Evolutionary conservation across 306 rosid species (phyloP).

Genomic region (Aeschynomene evenia): DNA sequence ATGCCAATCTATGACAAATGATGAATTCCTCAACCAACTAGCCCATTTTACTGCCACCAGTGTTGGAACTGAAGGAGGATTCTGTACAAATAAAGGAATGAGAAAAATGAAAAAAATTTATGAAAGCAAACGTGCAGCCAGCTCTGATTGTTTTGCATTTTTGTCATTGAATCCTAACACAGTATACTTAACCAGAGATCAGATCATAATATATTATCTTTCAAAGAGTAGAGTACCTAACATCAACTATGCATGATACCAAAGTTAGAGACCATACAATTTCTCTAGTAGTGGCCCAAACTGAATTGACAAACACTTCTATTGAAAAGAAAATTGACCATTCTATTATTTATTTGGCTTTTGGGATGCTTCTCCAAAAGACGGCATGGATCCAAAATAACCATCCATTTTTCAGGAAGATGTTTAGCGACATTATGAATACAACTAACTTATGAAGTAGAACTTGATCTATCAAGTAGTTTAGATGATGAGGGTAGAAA

Average conservation of each 20-base stretch:
- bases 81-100: slow-evolving; percentile 51
- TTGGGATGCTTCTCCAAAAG: slow-evolving; percentile 7
- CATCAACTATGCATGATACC: slow-evolving; percentile 15
- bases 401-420: slow-evolving; percentile 1
- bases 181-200: background rate
- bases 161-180: background rate
- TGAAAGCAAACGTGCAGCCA: background rate
- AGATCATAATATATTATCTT: background rate
- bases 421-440: background rate
- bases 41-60: slow-evolving; percentile 92
- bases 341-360: slow-evolving; percentile 5
- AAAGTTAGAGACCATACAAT: slow-evolving; percentile 15
- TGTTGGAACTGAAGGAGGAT: slow-evolving; percentile 99
- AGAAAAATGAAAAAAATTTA: slow-evolving; percentile 13
- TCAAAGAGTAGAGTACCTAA: background rate
- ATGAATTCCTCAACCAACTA: slow-evolving; percentile 71
- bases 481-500: background rate
- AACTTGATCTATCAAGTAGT: background rate
- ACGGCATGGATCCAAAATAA: background rate
- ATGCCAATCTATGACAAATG: slow-evolving; percentile 94
- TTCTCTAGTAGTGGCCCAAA: slow-evolving; percentile 6
- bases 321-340: background rate
- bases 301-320: slow-evolving; percentile 1
- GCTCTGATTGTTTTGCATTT: slow-evolving; percentile 3
- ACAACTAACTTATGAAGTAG: slow-evolving; percentile 4